A percentile compares a stretch with the other conserved stretches of the same genome.
Evolutionary conservation across 2,329 filamentous ascomycete species (phyloP).

Genomic region (Onygena corvina): DNA sequence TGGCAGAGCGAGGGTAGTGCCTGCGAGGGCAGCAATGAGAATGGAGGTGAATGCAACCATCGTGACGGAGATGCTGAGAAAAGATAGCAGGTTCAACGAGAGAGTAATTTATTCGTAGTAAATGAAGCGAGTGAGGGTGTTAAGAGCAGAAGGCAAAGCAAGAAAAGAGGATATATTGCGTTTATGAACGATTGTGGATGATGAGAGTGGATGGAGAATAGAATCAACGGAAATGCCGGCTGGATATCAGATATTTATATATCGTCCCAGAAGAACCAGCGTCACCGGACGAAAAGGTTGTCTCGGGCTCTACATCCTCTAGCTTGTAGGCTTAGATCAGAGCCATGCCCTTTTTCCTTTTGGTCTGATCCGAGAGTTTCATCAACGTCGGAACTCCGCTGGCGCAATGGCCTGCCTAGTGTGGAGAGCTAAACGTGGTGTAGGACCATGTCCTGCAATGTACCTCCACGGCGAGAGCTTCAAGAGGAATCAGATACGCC

Average conservation of each 20-base stretch:
- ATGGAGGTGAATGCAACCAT: conserved; percentile 4
- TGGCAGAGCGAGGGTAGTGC: background rate
- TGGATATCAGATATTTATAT: background rate
- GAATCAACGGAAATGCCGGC: background rate
- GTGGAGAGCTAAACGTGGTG: too few relatives aligned
- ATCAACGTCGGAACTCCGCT: background rate
- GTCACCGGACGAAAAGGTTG: background rate
- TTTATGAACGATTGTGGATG: conserved; percentile 3
- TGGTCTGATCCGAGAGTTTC: background rate
- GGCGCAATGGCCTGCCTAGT: too few relatives aligned
- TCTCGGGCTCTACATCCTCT: background rate
- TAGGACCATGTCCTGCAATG: too few relatives aligned
- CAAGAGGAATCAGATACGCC: background rate
- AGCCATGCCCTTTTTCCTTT: background rate
- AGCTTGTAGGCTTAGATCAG: conserved; percentile 1
- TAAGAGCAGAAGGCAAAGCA: background rate
- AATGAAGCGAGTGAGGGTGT: background rate
- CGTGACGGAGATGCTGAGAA: background rate
- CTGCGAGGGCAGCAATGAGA: conserved; percentile 4
- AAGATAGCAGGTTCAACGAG: background rate
- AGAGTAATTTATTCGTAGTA: background rate
- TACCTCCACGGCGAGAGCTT: too few relatives aligned
- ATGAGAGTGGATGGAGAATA: background rate
- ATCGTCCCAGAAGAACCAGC: background rate
- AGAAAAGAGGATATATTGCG: background rate